Conservation (phyloP, 2,329 filamentous ascomycete species). For the Fusarium sulawesiense region DNA sequence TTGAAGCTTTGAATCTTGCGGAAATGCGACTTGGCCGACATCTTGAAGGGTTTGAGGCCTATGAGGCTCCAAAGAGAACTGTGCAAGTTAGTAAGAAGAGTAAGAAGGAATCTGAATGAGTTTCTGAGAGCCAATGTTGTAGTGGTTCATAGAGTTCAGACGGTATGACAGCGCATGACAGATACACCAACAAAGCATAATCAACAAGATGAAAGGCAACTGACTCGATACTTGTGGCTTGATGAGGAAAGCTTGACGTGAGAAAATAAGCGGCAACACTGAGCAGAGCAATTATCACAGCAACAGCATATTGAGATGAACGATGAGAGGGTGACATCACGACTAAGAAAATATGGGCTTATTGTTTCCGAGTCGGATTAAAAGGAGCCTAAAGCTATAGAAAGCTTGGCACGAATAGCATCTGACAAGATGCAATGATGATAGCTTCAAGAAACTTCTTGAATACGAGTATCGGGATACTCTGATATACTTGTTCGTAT, state of each 20-base stretch:
- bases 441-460: not conserved
- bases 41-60: conserved; percentile 49
- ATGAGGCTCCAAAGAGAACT: conserved; percentile 38
- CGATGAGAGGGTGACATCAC: conserved; percentile 19
- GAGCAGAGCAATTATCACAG: conserved; percentile 42
- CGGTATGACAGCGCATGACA: too few species aligned
- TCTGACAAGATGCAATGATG: not conserved
- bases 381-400: conserved; percentile 2
- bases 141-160: not conserved
- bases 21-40: conserved; percentile 74
- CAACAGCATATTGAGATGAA: conserved; percentile 25
- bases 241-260: not conserved
- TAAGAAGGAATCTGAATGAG: not conserved
- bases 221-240: conserved; percentile 21
- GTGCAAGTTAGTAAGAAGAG: conserved; percentile 31
- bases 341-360: conserved; percentile 7
- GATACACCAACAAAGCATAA: not conserved
- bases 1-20: conserved; percentile 86
- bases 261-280: conserved; percentile 28
- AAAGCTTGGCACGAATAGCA: not conserved
- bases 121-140: not conserved
- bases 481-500: conserved; percentile 26
- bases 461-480: not conserved
- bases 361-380: conserved; percentile 2
- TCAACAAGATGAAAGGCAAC: conserved; percentile 11